These are phyloP conservation scores for Atkinsonella texensis DNA, from an alignment of 2,329 filamentous ascomycete genomes.

Conservation along the genomic window DNA sequence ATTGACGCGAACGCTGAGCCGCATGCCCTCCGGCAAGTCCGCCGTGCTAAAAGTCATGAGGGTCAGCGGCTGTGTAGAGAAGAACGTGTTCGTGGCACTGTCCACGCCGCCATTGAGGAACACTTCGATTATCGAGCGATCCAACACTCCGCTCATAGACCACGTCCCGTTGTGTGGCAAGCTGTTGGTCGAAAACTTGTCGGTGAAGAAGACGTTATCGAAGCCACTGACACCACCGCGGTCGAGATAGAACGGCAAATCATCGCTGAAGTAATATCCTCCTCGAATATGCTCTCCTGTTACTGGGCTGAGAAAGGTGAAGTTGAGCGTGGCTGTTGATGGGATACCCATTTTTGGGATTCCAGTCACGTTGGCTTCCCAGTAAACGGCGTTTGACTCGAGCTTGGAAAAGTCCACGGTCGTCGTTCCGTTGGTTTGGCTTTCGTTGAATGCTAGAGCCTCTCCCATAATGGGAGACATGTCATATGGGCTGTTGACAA, in stretches of 20 bases:
- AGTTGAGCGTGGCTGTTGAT: slow-evolving; percentile 16
- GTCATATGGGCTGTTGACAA: slow-evolving; percentile 39
- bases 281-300: slow-evolving; percentile 16
- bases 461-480: slow-evolving; percentile 32
- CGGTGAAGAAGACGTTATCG: slow-evolving; percentile 21
- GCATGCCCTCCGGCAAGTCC: slow-evolving; percentile 11
- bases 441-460: slow-evolving; percentile 29
- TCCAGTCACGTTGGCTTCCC: slow-evolving; percentile 39
- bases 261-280: slow-evolving; percentile 17
- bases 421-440: slow-evolving; percentile 35
- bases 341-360: slow-evolving; percentile 11
- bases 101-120: slow-evolving; percentile 23
- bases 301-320: slow-evolving; percentile 14
- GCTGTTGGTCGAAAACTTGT: slow-evolving; percentile 16
- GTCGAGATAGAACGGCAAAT: slow-evolving; percentile 17
- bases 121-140: slow-evolving; percentile 23
- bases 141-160: slow-evolving; percentile 21
- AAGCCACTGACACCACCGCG: slow-evolving; percentile 16
- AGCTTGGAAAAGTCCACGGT: slow-evolving; percentile 38
- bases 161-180: slow-evolving; percentile 11
- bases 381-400: slow-evolving; percentile 38
- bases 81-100: slow-evolving; percentile 20
- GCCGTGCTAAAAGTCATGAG: slow-evolving; percentile 11
- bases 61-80: slow-evolving; percentile 15
- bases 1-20: slow-evolving; percentile 13